Conservation (phyloP, 257 asterid species). For the Capsicum chinense region DNA sequence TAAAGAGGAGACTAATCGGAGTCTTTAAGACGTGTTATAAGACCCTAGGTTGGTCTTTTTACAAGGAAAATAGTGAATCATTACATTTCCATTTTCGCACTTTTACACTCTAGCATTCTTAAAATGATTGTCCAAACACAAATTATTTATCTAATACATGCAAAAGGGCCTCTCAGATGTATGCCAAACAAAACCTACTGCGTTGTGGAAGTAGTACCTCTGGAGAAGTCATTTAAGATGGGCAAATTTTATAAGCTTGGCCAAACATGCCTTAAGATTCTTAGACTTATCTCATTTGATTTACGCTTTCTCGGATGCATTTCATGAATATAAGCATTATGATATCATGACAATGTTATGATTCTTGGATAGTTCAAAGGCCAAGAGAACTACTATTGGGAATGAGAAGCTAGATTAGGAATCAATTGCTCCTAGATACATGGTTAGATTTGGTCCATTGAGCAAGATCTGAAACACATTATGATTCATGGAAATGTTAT, state of each 20-base stretch:
- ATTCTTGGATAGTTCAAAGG: constrained; percentile 21
- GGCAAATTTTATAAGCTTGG: background rate
- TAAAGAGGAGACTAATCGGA: too few relatives aligned
- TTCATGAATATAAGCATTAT: constrained; percentile 9
- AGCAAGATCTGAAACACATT: constrained; percentile 2
- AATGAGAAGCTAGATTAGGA: background rate
- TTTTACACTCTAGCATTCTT: background rate
- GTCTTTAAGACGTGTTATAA: too few relatives aligned
- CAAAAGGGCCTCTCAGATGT: background rate
- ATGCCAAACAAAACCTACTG: background rate
- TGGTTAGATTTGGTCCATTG: background rate
- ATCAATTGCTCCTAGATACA: constrained; percentile 3
- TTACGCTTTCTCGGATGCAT: background rate
- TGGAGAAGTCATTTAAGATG: background rate
- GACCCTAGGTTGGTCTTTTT: background rate
- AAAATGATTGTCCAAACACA: background rate
- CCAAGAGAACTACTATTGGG: background rate
- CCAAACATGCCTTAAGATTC: background rate
- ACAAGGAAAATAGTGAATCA: background rate
- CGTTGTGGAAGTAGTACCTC: background rate
- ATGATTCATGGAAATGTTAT: constrained; percentile 23
- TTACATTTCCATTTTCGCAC: background rate
- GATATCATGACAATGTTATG: constrained; percentile 9
- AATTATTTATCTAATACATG: background rate
- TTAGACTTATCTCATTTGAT: constrained; percentile 15